A percentile compares a stretch with the other conserved stretches of the same genome.
These are phyloP conservation scores for Lipomyces mesembrius DNA, from an alignment of 805 yeast species.

Conservation along the genomic window DNA sequence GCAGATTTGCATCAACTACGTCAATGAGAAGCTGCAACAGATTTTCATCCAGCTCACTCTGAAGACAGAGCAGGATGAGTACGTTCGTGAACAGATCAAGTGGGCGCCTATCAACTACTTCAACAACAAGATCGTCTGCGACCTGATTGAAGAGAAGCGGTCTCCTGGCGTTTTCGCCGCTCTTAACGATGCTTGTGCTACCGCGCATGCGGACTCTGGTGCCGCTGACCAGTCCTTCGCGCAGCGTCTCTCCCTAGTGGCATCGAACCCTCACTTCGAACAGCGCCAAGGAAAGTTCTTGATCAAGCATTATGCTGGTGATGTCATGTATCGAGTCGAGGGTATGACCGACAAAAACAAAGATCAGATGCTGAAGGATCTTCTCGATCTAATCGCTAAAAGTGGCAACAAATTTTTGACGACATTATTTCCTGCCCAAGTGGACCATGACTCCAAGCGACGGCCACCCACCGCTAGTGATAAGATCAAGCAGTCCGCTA, in stretches of 20 bases:
- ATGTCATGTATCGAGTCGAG: constrained; percentile 86
- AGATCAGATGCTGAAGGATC: constrained; percentile 87
- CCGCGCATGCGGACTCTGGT: constrained; percentile 95
- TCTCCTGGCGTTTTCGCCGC: constrained; percentile 98
- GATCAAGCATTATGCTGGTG: constrained; percentile 97
- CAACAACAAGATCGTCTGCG: constrained; percentile 95
- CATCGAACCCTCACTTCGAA: constrained; percentile 84
- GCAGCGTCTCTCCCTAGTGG: constrained; percentile 83
- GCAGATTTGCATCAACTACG: constrained; percentile 90
- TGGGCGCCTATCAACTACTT: constrained; percentile 98
- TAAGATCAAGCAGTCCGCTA: constrained; percentile 90
- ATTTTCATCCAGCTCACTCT: constrained; percentile 93
- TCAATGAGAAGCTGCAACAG: constrained; percentile 95
- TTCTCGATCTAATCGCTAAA: constrained; percentile 75
- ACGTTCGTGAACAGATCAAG: constrained; percentile 89
- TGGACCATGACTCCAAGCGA: constrained; percentile 70
- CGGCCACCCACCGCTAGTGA: constrained; percentile 97
- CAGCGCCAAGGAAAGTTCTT: constrained; percentile 84
- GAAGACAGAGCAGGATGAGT: constrained; percentile 97
- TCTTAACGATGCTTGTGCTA: constrained; percentile 93
- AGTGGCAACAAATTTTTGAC: constrained; percentile 68
- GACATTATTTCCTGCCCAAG: constrained; percentile 64
- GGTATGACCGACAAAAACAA: constrained; percentile 97
- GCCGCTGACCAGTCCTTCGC: constrained; percentile 98
- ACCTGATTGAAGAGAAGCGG: constrained; percentile 86